These are phyloP conservation scores for Daldinia decipiens DNA, from an alignment of 495 filamentous ascomycete species.

Conservation along the genomic window DNA sequence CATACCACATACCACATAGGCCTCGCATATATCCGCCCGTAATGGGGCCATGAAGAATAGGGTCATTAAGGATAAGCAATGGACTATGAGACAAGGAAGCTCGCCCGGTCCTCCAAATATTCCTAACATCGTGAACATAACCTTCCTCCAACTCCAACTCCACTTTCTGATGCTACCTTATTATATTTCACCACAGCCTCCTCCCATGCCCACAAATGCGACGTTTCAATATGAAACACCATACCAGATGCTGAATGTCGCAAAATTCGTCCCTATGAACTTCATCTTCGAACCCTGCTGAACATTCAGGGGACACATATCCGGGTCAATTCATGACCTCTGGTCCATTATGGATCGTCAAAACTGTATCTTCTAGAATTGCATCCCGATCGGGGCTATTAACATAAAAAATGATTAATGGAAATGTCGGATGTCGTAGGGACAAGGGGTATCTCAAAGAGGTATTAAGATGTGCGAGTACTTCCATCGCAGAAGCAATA, in stretches of 20 bases:
- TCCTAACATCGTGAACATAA: slow-evolving; percentile 40
- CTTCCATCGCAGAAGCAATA: slow-evolving; percentile 13
- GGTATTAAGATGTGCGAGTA: slow-evolving; percentile 18
- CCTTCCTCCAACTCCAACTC: slow-evolving; percentile 33
- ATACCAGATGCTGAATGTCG: slow-evolving; percentile 4
- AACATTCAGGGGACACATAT: slow-evolving; percentile 4
- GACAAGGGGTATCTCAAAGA: slow-evolving; percentile 37
- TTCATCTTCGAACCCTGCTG: slow-evolving; percentile 4
- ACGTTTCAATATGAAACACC: slow-evolving; percentile 17
- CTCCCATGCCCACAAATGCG: slow-evolving; percentile 10
- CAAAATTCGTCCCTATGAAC: slow-evolving; percentile 2
- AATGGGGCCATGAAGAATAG: slow-evolving; percentile 14
- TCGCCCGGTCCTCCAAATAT: slow-evolving; percentile 37
- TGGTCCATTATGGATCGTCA: slow-evolving; percentile 24
- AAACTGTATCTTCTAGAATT: slow-evolving; percentile 26
- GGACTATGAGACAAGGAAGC: slow-evolving; percentile 32
- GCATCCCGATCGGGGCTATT: slow-evolving; percentile 17
- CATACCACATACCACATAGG: slow-evolving; percentile 16
- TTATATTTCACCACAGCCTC: slow-evolving; percentile 23
- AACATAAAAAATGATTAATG: slow-evolving; percentile 22
- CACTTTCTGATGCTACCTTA: slow-evolving; percentile 32
- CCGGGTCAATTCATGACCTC: slow-evolving; percentile 5
- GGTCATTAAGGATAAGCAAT: slow-evolving; percentile 43
- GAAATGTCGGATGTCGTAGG: slow-evolving; percentile 32
- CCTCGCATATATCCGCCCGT: slow-evolving; percentile 25